These are phyloP conservation scores for Salpingoeca rosetta DNA, from an alignment of 78 protist genomes.

Conservation along the genomic window DNA sequence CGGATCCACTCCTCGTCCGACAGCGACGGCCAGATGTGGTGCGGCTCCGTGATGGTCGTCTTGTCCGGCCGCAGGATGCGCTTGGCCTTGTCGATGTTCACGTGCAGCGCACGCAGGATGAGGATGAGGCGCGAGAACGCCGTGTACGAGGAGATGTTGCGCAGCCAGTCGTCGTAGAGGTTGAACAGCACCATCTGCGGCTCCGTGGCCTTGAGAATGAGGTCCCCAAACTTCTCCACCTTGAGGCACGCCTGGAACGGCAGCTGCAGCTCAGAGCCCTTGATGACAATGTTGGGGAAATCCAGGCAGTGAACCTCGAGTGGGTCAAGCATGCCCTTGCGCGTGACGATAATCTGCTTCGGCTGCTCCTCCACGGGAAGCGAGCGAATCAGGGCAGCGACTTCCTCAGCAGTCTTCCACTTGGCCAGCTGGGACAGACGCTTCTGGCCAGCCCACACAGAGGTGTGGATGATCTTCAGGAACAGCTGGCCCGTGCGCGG, in stretches of 20 bases:
- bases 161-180: conserved; percentile 99
- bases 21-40: conserved; percentile 98
- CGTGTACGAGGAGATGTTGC: conserved; percentile 79
- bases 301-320: conserved; percentile 96
- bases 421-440: conserved; percentile 97
- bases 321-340: conserved; percentile 96
- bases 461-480: conserved; percentile 97
- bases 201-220: conserved; percentile 96
- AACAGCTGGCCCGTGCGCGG: conserved; percentile 99
- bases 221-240: conserved; percentile 95
- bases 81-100: conserved; percentile 84
- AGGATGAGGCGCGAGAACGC: conserved; percentile 96
- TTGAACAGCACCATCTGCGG: conserved; percentile 94
- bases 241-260: conserved; percentile 95
- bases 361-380: conserved; percentile 99
- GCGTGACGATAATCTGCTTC: conserved; percentile 96
- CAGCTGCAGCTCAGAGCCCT: conserved; percentile 94
- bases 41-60: conserved; percentile 78
- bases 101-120: conserved; percentile 93
- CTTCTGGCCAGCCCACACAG: conserved; percentile 99
- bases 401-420: conserved; percentile 95
- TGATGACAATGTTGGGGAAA: conserved; percentile 95
- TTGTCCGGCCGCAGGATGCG: conserved; percentile 85
- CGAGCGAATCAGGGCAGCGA: conserved; percentile 96
- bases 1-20: conserved; percentile 95